phyloP scores from a whole-genome alignment of 1,284 basidiomycete species.

The Pseudozyma hubeiensis region DNA sequence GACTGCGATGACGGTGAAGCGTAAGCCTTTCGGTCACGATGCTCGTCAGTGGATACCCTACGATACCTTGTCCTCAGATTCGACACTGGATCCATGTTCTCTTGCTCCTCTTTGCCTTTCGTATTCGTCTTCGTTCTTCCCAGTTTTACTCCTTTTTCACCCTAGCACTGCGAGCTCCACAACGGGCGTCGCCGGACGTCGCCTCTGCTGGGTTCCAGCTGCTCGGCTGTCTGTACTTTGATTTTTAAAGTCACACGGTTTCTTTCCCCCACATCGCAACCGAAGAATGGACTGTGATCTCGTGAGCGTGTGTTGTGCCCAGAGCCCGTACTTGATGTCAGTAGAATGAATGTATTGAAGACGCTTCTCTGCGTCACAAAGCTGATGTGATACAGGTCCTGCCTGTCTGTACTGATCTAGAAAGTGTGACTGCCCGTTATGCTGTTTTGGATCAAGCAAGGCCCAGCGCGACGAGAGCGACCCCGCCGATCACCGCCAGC shows the following conservation, averaged over 20 bases:
- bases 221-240: conserved; percentile 3
- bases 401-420: background rate
- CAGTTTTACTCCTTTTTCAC: background rate
- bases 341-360: background rate
- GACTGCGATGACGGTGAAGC: background rate
- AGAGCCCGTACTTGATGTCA: no score
- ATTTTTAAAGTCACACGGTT: background rate
- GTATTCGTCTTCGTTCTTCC: background rate
- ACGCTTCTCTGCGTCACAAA: background rate
- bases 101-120: background rate
- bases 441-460: background rate
- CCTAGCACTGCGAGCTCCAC: no score
- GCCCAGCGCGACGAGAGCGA: background rate
- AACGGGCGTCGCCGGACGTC: conserved; percentile 8
- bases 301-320: no score
- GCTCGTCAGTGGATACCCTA: background rate
- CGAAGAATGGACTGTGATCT: no score
- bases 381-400: conserved; percentile 1
- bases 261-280: background rate
- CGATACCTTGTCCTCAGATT: no score
- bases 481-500: no score
- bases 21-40: background rate
- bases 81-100: no score
- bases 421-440: background rate
- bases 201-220: background rate